phyloP scores from a whole-genome alignment of 495 filamentous ascomycete species.

The Neohortaea acidophila region DNA sequence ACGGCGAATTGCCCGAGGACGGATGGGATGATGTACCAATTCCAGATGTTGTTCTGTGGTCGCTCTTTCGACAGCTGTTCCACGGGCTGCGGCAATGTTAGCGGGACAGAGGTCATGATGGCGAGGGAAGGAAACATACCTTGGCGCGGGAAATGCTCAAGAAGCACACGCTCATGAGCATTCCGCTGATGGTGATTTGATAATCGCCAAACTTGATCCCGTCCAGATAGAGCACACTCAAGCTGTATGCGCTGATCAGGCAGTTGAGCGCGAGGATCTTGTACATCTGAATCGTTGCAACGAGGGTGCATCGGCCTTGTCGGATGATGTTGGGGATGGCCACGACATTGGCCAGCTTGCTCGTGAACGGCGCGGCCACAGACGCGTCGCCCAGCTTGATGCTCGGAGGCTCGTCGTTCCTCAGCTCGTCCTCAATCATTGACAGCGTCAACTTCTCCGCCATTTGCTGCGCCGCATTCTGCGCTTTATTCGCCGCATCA shows the following conservation, averaged over 20 bases:
- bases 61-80: constrained; percentile 93
- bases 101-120: not conserved
- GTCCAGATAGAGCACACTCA: constrained; percentile 90
- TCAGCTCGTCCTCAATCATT: constrained; percentile 82
- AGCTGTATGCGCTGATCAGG: constrained; percentile 92
- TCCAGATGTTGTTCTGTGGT: constrained; percentile 97
- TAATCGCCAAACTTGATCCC: constrained; percentile 99
- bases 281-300: constrained; percentile 99
- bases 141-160: constrained; percentile 88
- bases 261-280: constrained; percentile 98
- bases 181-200: constrained; percentile 95
- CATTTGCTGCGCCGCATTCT: constrained; percentile 55
- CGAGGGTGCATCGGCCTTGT: constrained; percentile 90
- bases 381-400: constrained; percentile 98
- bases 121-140: constrained; percentile 27
- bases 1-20: constrained; percentile 96
- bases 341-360: constrained; percentile 91
- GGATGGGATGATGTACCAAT: constrained; percentile 94
- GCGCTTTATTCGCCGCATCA: constrained; percentile 47
- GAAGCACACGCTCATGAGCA: constrained; percentile 99
- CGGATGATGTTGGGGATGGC: constrained; percentile 97
- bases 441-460: constrained; percentile 74
- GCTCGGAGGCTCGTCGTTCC: constrained; percentile 80
- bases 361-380: constrained; percentile 92
- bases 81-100: constrained; percentile 44